Percentiles rank a stretch among this genome's conserved stretches.
These are phyloP conservation scores for Neurospora tetrasperma DNA, from an alignment of 495 filamentous ascomycete genomes.

Conservation along the genomic window DNA sequence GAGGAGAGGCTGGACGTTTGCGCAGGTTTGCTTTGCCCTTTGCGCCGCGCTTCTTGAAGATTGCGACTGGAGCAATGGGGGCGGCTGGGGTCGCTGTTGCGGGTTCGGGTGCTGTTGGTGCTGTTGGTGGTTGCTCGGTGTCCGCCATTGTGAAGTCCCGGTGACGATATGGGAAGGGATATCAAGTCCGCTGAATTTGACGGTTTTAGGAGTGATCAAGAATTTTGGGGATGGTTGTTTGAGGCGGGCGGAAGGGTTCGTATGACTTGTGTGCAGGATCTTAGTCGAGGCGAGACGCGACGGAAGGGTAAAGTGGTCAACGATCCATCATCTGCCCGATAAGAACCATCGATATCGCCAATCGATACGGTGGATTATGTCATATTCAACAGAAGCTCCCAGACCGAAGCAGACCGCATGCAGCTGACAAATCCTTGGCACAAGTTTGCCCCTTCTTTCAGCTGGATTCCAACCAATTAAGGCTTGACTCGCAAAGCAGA, in stretches of 20 bases:
- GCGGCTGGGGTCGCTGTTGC: conserved; percentile 9
- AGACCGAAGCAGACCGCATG: not conserved
- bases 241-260: not conserved
- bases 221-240: not conserved
- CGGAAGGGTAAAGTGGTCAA: not conserved
- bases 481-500: not conserved
- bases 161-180: not conserved
- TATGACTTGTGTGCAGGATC: not conserved
- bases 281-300: not conserved
- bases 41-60: conserved; percentile 80
- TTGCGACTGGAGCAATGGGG: conserved; percentile 38
- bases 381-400: not conserved
- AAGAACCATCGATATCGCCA: not conserved
- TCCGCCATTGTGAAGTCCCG: conserved; percentile 10
- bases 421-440: not conserved
- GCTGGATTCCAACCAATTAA: not conserved
- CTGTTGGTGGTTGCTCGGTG: conserved; percentile 14
- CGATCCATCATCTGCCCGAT: not conserved
- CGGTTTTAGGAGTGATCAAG: not conserved
- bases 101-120: conserved; percentile 8
- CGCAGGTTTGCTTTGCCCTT: conserved; percentile 70
- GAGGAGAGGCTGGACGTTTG: conserved; percentile 76
- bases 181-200: no score
- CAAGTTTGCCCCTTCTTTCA: not conserved
- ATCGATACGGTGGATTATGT: not conserved